Evolutionary conservation across 768 basidiomycete genomes (phyloP).

Genomic region (Amanita jacksonii): DNA sequence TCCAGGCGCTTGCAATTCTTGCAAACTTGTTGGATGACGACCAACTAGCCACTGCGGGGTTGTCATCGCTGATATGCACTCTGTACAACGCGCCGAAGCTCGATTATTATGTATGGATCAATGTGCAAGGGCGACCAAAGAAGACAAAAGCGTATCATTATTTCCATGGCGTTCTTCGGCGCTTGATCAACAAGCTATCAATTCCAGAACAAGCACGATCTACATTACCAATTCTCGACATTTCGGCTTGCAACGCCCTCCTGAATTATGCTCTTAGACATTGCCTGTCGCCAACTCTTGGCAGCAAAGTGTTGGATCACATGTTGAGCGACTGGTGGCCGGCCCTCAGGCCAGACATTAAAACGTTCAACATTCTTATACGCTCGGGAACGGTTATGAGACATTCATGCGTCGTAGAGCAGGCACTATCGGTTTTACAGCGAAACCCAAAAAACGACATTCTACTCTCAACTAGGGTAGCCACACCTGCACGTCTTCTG

Average conservation of each 20-base stretch:
- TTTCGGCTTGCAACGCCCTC: slow-evolving; percentile 44
- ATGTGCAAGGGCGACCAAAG: slow-evolving; percentile 16
- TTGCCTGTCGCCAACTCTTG: slow-evolving; percentile 40
- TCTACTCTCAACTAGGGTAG: not conserved
- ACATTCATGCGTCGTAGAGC: slow-evolving; percentile 29
- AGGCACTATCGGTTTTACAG: slow-evolving; percentile 26
- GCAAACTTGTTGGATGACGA: slow-evolving; percentile 41
- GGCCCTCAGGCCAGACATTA: slow-evolving; percentile 33
- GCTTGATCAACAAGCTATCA: slow-evolving; percentile 26
- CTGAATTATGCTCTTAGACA: slow-evolving; percentile 59
- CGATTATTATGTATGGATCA: slow-evolving; percentile 29
- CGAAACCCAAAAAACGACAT: slow-evolving; percentile 2
- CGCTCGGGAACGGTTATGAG: slow-evolving; percentile 45
- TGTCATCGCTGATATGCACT: slow-evolving; percentile 35
- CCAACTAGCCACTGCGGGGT: slow-evolving; percentile 33
- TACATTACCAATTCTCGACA: slow-evolving; percentile 25
- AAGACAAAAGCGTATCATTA: slow-evolving; percentile 34
- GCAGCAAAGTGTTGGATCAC: slow-evolving; percentile 40
- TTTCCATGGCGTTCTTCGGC: slow-evolving; percentile 36
- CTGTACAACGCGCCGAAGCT: slow-evolving; percentile 38
- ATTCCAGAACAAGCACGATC: slow-evolving; percentile 5
- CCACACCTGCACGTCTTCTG: not conserved
- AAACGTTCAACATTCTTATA: slow-evolving; percentile 51
- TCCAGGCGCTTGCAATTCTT: slow-evolving; percentile 57
- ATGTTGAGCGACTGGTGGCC: slow-evolving; percentile 37